These are phyloP conservation scores for Pleurotus ostreatus DNA, from an alignment of 768 basidiomycete genomes.

Conservation along the genomic window DNA sequence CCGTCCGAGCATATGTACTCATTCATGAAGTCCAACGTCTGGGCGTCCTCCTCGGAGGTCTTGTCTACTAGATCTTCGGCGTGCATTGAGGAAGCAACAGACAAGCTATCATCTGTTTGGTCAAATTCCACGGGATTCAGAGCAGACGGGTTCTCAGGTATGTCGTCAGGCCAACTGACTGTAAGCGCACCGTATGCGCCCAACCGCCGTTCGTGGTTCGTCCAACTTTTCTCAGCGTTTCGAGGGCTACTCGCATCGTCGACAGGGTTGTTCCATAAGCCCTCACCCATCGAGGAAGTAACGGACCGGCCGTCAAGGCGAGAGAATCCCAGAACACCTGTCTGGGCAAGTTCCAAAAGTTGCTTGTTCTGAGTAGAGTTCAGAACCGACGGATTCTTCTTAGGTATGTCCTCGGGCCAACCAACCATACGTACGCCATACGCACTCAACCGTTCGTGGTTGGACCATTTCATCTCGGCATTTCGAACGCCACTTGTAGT, in stretches of 20 bases:
- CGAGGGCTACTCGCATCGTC: constrained; percentile 45
- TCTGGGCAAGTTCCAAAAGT: constrained; percentile 45
- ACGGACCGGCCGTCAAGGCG: constrained; percentile 13
- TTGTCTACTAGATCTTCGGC: constrained; percentile 6
- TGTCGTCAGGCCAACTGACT: constrained; percentile 58
- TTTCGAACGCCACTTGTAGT: constrained; percentile 52
- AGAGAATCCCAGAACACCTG: constrained; percentile 47
- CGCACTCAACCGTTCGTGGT: constrained; percentile 48
- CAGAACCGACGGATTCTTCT: constrained; percentile 59
- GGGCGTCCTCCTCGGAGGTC: background rate
- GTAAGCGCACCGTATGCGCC: constrained; percentile 54
- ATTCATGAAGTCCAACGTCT: background rate
- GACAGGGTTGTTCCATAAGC: too few relatives aligned
- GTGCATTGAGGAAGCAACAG: too few relatives aligned
- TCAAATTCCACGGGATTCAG: constrained; percentile 28
- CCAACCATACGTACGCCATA: constrained; percentile 61
- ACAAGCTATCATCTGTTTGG: too few relatives aligned
- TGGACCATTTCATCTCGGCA: constrained; percentile 78
- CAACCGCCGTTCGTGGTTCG: constrained; percentile 51
- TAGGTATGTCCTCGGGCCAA: constrained; percentile 58
- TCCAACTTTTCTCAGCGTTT: constrained; percentile 75
- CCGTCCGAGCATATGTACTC: background rate
- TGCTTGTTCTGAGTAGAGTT: constrained; percentile 50
- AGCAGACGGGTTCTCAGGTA: constrained; percentile 64
- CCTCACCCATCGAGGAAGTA: background rate